Evolutionary conservation across 139 green algal genomes (phyloP).

Genomic region (Volvox africanus): DNA sequence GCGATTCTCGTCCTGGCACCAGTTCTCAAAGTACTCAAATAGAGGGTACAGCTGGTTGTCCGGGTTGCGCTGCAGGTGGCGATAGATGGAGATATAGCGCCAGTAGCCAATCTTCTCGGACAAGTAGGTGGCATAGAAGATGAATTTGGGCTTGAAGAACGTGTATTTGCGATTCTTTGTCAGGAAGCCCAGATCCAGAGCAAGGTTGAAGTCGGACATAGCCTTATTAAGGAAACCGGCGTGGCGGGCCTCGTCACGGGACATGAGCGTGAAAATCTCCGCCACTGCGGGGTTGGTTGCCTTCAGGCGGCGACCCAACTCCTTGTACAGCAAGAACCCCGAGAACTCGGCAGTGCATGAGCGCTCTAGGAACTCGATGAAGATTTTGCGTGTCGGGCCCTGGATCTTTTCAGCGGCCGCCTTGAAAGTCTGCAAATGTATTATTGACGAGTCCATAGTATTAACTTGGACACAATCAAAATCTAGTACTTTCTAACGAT

Average conservation of each 20-base stretch:
- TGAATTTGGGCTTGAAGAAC: slow-evolving; percentile 98
- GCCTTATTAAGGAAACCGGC: slow-evolving; percentile 99
- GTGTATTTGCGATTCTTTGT: slow-evolving; percentile 95
- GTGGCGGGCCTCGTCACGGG: slow-evolving; percentile 97
- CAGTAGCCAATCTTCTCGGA: slow-evolving; percentile 99
- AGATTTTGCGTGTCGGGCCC: slow-evolving; percentile 93
- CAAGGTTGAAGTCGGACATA: slow-evolving; percentile 64
- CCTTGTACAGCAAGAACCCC: slow-evolving; percentile 99
- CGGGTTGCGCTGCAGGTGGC: slow-evolving; percentile 88
- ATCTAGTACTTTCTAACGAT: no score
- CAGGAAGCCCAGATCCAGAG: slow-evolving; percentile 96
- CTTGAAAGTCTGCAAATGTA: slow-evolving; percentile 85
- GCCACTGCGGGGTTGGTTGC: slow-evolving; percentile 92
- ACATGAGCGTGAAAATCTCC: slow-evolving; percentile 97
- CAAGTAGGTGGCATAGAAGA: slow-evolving; percentile 99
- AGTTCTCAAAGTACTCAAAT: slow-evolving; percentile 99
- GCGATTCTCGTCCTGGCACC: slow-evolving; percentile 97
- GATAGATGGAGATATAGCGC: slow-evolving; percentile 85
- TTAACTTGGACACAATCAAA: no score
- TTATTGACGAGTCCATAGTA: no score
- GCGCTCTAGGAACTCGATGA: slow-evolving; percentile 98
- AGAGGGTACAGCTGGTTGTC: slow-evolving; percentile 98
- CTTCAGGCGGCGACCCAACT: slow-evolving; percentile 97
- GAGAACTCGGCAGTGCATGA: slow-evolving; percentile 99
- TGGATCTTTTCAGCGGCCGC: slow-evolving; percentile 86